phyloP scores from a whole-genome alignment of 495 filamentous ascomycete species.

The Aspergillus nidulans region DNA sequence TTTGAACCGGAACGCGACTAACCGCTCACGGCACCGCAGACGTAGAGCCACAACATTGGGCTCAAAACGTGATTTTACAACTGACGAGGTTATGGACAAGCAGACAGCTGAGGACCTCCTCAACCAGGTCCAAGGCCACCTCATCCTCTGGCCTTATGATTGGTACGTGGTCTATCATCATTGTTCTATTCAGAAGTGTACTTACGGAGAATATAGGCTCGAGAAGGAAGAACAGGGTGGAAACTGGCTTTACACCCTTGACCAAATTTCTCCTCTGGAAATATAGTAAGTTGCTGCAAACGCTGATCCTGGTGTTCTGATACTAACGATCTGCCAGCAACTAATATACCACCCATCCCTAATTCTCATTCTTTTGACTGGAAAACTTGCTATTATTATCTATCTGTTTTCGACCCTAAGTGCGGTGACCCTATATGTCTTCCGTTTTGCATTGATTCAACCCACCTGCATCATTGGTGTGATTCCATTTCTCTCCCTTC shows the following conservation, averaged over 20 bases:
- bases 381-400: not conserved
- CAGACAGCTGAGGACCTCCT: constrained; percentile 76
- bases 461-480: not conserved
- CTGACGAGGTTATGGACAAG: constrained; percentile 68
- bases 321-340: not conserved
- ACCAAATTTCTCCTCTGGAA: constrained; percentile 90
- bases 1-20: constrained; percentile 41
- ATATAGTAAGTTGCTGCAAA: constrained; percentile 74
- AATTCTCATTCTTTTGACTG: not conserved
- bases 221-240: constrained; percentile 83
- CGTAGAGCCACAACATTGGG: constrained; percentile 74
- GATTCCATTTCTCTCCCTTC: not conserved
- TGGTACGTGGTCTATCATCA: constrained; percentile 48
- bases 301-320: not conserved
- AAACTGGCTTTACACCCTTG: constrained; percentile 96
- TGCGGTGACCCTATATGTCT: not conserved
- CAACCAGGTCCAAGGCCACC: constrained; percentile 76
- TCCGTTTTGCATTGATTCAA: not conserved
- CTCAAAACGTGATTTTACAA: constrained; percentile 64
- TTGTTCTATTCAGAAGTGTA: not conserved
- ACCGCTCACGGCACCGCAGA: constrained; percentile 47
- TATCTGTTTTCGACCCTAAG: not conserved
- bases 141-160: constrained; percentile 91
- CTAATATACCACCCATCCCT: constrained; percentile 1
- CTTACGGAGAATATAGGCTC: constrained; percentile 45